phyloP scores from a whole-genome alignment of 768 basidiomycete genomes.

The Suillus hirtellus region DNA sequence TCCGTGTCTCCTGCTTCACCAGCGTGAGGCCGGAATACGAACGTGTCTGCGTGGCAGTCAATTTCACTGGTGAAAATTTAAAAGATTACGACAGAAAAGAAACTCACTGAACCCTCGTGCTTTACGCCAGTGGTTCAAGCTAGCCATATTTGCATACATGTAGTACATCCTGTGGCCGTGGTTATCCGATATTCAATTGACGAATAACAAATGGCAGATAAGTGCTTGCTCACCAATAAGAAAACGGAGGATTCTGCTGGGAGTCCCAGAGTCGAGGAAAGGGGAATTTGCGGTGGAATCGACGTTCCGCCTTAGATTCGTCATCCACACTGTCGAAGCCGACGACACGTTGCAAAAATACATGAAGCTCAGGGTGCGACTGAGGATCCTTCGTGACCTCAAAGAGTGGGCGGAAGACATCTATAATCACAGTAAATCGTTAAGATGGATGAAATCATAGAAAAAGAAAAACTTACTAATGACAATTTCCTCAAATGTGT shows the following conservation, averaged over 20 bases:
- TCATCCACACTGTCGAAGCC: slow-evolving; percentile 99
- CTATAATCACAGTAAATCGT: slow-evolving; percentile 39
- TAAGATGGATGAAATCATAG: not conserved
- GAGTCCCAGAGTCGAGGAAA: slow-evolving; percentile 90
- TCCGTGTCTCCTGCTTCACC: slow-evolving; percentile 99
- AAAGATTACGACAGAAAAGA: not conserved
- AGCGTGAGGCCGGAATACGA: slow-evolving; percentile 94
- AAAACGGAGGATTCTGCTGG: slow-evolving; percentile 88
- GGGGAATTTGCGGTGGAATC: slow-evolving; percentile 93
- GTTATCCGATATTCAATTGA: slow-evolving; percentile 9
- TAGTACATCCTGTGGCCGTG: slow-evolving; percentile 77
- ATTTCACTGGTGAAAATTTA: not conserved
- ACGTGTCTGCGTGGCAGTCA: slow-evolving; percentile 64
- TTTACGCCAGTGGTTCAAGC: slow-evolving; percentile 90
- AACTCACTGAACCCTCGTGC: slow-evolving; percentile 86
- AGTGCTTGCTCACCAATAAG: slow-evolving; percentile 73
- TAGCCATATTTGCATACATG: slow-evolving; percentile 96
- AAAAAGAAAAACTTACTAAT: slow-evolving; percentile 58
- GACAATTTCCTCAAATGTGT: slow-evolving; percentile 90
- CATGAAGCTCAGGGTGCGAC: slow-evolving; percentile 90
- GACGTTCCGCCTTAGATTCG: slow-evolving; percentile 89
- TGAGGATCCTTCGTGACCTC: slow-evolving; percentile 93
- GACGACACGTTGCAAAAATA: slow-evolving; percentile 92
- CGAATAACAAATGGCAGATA: not conserved
- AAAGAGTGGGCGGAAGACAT: slow-evolving; percentile 90